phyloP scores from a whole-genome alignment of 495 filamentous ascomycete genomes.

The Rusavskia elegans region DNA sequence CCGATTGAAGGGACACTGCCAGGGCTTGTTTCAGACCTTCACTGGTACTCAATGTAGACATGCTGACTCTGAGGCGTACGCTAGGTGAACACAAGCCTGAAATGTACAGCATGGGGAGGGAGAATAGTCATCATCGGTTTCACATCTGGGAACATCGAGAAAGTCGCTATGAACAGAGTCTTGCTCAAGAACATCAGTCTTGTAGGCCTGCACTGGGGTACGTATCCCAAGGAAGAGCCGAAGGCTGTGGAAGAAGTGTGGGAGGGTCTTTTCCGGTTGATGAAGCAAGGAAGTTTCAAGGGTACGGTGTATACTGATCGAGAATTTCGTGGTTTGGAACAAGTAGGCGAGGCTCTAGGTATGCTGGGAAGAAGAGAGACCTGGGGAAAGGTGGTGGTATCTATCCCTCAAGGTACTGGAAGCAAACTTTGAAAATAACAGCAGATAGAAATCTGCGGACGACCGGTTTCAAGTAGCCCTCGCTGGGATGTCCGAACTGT shows the following conservation, averaged over 20 bases:
- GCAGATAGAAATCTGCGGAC: too few relatives aligned
- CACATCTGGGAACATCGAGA: constrained; percentile 77
- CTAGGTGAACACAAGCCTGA: not conserved
- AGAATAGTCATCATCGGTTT: constrained; percentile 80
- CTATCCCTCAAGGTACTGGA: constrained; percentile 53
- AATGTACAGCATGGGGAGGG: constrained; percentile 79
- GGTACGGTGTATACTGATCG: constrained; percentile 70
- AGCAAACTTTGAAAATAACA: constrained; percentile 28
- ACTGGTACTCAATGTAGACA: too few relatives aligned
- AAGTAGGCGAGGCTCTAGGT: constrained; percentile 57
- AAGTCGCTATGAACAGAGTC: constrained; percentile 80
- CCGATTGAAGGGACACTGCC: too few relatives aligned
- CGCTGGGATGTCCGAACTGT: too few relatives aligned
- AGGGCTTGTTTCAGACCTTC: too few relatives aligned
- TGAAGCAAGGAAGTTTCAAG: constrained; percentile 61
- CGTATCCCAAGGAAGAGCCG: constrained; percentile 58
- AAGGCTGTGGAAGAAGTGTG: constrained; percentile 60
- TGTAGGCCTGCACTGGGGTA: constrained; percentile 83
- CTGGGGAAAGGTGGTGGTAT: constrained; percentile 94
- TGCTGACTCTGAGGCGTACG: too few relatives aligned
- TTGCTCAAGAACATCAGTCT: constrained; percentile 87
- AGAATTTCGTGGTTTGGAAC: constrained; percentile 69
- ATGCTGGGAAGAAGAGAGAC: constrained; percentile 66
- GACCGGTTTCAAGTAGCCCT: too few relatives aligned
- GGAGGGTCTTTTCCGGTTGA: constrained; percentile 63